These are phyloP conservation scores for Geosmithia morbida DNA, from an alignment of 2,329 filamentous ascomycete genomes.

Conservation along the genomic window DNA sequence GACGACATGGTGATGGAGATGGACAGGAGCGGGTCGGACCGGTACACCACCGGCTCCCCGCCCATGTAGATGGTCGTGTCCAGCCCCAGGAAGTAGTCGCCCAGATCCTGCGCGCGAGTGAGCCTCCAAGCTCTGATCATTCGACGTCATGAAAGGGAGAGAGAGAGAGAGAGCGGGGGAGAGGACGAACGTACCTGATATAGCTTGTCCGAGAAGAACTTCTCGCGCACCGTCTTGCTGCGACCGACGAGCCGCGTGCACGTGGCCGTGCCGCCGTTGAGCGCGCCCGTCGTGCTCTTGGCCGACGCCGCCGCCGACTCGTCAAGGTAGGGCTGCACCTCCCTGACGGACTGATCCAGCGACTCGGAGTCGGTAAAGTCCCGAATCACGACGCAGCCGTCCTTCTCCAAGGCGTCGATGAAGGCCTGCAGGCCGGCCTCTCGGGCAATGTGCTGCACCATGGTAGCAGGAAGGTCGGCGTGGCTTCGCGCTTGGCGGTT, in stretches of 20 bases:
- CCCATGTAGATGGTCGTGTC: slow-evolving; percentile 19
- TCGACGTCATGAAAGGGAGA: neutral
- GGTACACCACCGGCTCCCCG: slow-evolving; percentile 11
- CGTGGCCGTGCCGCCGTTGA: slow-evolving; percentile 18
- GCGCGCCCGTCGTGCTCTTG: slow-evolving; percentile 4
- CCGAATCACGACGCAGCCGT: slow-evolving; percentile 6
- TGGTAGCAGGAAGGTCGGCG: neutral
- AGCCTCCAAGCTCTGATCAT: no score
- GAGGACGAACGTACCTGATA: slow-evolving; percentile 14
- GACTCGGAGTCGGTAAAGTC: slow-evolving; percentile 5
- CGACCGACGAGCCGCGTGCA: slow-evolving; percentile 18
- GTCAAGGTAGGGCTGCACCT: slow-evolving; percentile 6
- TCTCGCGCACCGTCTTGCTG: slow-evolving; percentile 18
- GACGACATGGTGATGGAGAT: slow-evolving; percentile 21
- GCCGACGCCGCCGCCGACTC: slow-evolving; percentile 4
- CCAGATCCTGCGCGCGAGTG: slow-evolving; percentile 4
- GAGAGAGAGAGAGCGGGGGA: no score
- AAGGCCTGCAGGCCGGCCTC: slow-evolving; percentile 4
- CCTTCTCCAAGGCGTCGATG: slow-evolving; percentile 4
- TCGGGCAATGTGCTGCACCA: slow-evolving; percentile 5
- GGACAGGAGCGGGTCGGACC: slow-evolving; percentile 18
- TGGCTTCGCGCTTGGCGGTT: neutral
- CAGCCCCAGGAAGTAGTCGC: slow-evolving; percentile 17
- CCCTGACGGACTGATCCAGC: slow-evolving; percentile 2
- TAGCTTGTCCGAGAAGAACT: slow-evolving; percentile 17